A percentile compares a stretch with the other conserved stretches of the same genome.
Conservation (phyloP, 441 rosid species). For the Hura crepitans region DNA sequence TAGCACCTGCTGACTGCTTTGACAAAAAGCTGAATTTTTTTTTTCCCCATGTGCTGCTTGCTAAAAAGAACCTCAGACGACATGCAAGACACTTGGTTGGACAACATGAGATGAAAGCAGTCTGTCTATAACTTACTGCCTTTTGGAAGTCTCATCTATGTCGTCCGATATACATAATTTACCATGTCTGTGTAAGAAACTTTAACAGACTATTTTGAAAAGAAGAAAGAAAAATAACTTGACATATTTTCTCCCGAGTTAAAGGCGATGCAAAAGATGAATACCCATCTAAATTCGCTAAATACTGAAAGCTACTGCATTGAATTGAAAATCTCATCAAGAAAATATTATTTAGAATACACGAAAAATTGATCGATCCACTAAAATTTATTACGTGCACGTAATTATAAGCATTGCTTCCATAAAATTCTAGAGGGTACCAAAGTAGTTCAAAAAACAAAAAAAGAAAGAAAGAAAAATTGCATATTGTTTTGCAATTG, state of each 20-base stretch:
- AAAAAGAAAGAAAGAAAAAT: no score
- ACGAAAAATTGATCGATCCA: background rate
- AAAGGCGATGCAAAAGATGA: background rate
- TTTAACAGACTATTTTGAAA: background rate
- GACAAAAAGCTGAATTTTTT: background rate
- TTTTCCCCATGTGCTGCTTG: background rate
- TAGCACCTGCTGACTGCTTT: slow-evolving; percentile 1
- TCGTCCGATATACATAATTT: background rate
- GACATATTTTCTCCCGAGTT: background rate
- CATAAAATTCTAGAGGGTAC: slow-evolving; percentile 1
- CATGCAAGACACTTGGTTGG: no score
- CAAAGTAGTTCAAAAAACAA: background rate
- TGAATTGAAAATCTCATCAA: slow-evolving; percentile 7
- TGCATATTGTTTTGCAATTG: background rate
- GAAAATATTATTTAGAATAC: background rate
- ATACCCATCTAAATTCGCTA: background rate
- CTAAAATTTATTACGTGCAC: background rate
- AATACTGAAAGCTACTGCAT: no score
- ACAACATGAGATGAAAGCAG: no score
- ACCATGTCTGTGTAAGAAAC: background rate
- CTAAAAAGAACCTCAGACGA: background rate
- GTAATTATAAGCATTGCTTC: background rate
- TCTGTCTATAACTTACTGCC: background rate
- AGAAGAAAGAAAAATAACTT: background rate
- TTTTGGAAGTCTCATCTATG: background rate